A percentile compares a stretch with the other conserved stretches of the same genome.
Evolutionary conservation across 768 basidiomycete species (phyloP).

Genomic region (Hemileccinum rubropunctum): DNA sequence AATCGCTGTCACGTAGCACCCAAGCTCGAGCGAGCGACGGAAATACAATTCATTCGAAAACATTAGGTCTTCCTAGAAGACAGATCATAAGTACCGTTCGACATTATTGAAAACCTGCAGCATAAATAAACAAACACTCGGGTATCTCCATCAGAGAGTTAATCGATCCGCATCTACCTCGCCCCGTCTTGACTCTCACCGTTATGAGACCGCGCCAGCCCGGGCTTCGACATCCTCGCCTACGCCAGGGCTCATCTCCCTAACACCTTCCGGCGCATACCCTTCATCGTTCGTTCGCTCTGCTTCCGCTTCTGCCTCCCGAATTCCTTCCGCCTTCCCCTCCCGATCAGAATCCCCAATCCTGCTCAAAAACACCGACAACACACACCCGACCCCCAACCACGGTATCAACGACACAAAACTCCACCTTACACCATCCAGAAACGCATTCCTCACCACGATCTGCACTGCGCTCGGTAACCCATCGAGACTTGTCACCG

Average conservation of each 20-base stretch:
- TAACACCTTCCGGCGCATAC: not conserved
- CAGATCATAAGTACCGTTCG: too few species aligned
- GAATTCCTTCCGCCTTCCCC: not conserved
- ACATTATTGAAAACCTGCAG: not conserved
- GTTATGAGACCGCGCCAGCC: not conserved
- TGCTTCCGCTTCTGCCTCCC: too few species aligned
- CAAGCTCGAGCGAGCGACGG: too few species aligned
- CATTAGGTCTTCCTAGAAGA: too few species aligned
- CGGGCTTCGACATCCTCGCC: not conserved
- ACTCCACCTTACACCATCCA: slow-evolving; percentile 38
- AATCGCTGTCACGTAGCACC: too few species aligned
- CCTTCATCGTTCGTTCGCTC: too few species aligned
- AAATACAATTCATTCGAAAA: too few species aligned
- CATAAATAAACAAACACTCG: not conserved
- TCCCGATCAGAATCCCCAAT: slow-evolving; percentile 31
- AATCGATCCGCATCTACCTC: too few species aligned
- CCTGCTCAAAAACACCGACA: slow-evolving; percentile 38
- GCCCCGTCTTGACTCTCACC: not conserved
- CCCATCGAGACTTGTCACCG: slow-evolving; percentile 35
- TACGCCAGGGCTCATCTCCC: too few species aligned
- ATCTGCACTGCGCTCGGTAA: slow-evolving; percentile 36
- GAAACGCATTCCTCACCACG: slow-evolving; percentile 41
- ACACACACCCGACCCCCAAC: slow-evolving; percentile 35
- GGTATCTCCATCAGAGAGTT: not conserved
- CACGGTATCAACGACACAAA: slow-evolving; percentile 52